These are phyloP conservation scores for Claviceps pusilla DNA, from an alignment of 2,329 filamentous ascomycete species.

Conservation along the genomic window DNA sequence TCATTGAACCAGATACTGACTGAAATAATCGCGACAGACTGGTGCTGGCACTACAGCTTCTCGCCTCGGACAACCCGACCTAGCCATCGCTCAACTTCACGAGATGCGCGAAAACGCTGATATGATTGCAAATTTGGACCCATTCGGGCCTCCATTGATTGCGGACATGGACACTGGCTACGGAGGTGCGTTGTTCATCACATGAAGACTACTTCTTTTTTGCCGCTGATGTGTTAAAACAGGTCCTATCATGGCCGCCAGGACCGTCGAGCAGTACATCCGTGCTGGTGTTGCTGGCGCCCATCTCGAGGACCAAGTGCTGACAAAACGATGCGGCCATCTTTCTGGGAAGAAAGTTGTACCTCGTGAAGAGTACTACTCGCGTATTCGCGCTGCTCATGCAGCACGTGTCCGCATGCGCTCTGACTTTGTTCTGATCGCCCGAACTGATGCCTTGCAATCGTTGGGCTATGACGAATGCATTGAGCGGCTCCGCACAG, in stretches of 20 bases:
- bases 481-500: constrained; percentile 32
- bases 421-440: constrained; percentile 49
- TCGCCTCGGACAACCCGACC: constrained; percentile 45
- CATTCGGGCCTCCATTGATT: constrained; percentile 40
- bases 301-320: constrained; percentile 50
- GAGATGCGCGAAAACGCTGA: constrained; percentile 49
- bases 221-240: neutral
- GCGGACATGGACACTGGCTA: constrained; percentile 47
- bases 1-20: neutral
- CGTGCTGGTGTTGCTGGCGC: constrained; percentile 41
- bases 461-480: constrained; percentile 42
- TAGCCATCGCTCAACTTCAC: constrained; percentile 45
- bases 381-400: constrained; percentile 41
- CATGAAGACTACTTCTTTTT: neutral
- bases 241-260: constrained; percentile 35
- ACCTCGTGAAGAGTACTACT: constrained; percentile 31
- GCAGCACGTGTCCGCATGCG: constrained; percentile 31
- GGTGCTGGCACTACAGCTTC: constrained; percentile 49
- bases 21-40: constrained; percentile 26
- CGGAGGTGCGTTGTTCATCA: constrained; percentile 23
- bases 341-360: constrained; percentile 47
- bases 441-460: constrained; percentile 47
- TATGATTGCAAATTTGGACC: constrained; percentile 48
- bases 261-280: constrained; percentile 37
- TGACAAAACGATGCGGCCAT: constrained; percentile 51